These are phyloP conservation scores for Cyberlindnera mycetangii DNA, from an alignment of 805 yeast genomes.

Conservation along the genomic window DNA sequence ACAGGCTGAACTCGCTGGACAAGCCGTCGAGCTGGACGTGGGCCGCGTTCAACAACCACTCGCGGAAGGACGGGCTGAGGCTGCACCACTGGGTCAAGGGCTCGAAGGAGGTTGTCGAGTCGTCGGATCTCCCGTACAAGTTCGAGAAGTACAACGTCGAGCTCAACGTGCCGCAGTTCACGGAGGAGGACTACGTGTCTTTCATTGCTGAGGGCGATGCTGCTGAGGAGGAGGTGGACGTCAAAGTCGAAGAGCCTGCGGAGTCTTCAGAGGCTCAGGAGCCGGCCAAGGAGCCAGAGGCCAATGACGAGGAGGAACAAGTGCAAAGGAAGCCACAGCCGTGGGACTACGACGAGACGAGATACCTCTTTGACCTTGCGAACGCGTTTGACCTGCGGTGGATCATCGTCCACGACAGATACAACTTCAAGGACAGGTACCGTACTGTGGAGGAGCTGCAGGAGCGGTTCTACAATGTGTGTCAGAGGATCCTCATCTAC, in stretches of 20 bases:
- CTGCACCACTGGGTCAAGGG: conserved; percentile 90
- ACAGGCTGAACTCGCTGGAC: conserved; percentile 53
- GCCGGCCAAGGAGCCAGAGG: too few species aligned
- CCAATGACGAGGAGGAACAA: conserved; percentile 18
- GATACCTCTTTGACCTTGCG: conserved; percentile 72
- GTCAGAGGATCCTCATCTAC: conserved; percentile 49
- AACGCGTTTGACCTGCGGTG: conserved; percentile 51
- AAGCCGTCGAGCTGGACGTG: conserved; percentile 84
- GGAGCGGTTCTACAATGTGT: conserved; percentile 72
- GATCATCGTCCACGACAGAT: conserved; percentile 64
- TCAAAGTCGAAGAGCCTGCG: too few species aligned
- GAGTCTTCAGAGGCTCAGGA: neutral
- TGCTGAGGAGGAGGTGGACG: conserved; percentile 2
- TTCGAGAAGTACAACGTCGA: conserved; percentile 74
- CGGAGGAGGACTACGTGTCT: conserved; percentile 55
- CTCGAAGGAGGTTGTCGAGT: conserved; percentile 32
- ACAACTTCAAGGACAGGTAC: conserved; percentile 29
- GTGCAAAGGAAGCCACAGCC: conserved; percentile 26
- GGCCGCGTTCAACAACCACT: conserved; percentile 54
- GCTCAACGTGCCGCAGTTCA: conserved; percentile 67
- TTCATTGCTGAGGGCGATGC: conserved; percentile 38
- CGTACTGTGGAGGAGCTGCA: conserved; percentile 77
- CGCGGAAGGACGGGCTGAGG: conserved; percentile 47
- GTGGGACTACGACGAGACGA: conserved; percentile 81
- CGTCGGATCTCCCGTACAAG: conserved; percentile 45